A percentile compares a stretch with the other conserved stretches of the same genome.
phyloP scores from a whole-genome alignment of 148 eudicot genomes.

The Persicaria maculosa region DNA sequence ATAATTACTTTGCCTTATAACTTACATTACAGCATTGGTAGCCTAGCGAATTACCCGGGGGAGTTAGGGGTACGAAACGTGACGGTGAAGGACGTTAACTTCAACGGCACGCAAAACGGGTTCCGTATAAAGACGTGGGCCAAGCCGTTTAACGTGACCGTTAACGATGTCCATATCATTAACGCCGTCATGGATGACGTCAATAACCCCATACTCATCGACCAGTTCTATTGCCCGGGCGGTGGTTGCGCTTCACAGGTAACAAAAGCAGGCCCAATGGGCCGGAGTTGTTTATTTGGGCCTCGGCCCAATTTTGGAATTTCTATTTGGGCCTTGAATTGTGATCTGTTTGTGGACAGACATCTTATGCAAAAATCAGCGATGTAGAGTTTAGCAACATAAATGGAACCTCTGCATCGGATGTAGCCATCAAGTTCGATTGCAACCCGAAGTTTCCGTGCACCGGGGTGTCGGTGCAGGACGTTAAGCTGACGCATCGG shows the following conservation, averaged over 20 bases:
- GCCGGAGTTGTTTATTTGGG: no score
- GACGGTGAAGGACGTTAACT: conserved; percentile 34
- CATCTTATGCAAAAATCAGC: conserved; percentile 45
- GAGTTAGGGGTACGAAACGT: conserved; percentile 37
- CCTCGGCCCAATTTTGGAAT: background rate
- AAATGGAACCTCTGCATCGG: conserved; percentile 38
- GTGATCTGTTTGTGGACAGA: conserved; percentile 20
- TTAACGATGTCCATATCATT: conserved; percentile 27
- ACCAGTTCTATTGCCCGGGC: conserved; percentile 46
- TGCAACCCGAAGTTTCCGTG: conserved; percentile 55
- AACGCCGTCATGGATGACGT: conserved; percentile 46
- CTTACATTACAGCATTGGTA: conserved; percentile 38
- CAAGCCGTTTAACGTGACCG: conserved; percentile 24
- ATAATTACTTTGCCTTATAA: background rate
- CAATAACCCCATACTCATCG: conserved; percentile 53
- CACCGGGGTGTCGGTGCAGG: conserved; percentile 29
- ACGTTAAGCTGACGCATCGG: conserved; percentile 27
- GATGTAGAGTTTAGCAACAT: conserved; percentile 34
- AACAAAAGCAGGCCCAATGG: background rate
- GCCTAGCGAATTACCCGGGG: conserved; percentile 28
- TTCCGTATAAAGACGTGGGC: conserved; percentile 63
- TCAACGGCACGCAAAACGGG: conserved; percentile 49
- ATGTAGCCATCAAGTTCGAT: conserved; percentile 30
- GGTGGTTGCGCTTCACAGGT: conserved; percentile 14
- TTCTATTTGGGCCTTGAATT: background rate